These are phyloP conservation scores for Holtermannia corniformis DNA, from an alignment of 768 basidiomycete genomes.

Conservation along the genomic window DNA sequence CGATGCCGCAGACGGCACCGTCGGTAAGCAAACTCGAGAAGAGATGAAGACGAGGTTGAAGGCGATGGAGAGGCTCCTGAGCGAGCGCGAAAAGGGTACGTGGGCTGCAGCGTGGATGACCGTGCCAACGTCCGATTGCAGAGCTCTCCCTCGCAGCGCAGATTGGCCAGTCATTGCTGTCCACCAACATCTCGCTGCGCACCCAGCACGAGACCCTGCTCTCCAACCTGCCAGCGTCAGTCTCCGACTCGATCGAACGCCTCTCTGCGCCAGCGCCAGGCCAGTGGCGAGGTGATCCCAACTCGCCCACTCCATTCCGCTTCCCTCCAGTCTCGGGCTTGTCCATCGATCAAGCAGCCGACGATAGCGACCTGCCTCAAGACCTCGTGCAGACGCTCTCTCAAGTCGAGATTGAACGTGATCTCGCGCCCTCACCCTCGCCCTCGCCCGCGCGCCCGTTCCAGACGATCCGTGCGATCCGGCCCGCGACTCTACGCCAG, in stretches of 20 bases:
- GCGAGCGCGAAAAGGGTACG: neutral
- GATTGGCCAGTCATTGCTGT: neutral
- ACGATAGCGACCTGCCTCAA: neutral
- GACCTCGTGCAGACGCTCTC: neutral
- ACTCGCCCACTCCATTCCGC: no score
- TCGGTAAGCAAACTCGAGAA: no score
- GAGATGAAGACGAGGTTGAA: neutral
- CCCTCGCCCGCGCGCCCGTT: no score
- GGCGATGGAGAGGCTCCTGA: neutral
- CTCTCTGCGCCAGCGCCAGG: neutral
- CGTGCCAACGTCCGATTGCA: no score
- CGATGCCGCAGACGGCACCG: neutral
- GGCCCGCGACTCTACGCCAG: neutral
- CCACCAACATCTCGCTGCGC: neutral
- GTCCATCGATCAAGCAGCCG: no score
- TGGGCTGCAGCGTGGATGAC: no score
- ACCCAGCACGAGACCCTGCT: neutral
- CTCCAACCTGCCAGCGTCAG: neutral
- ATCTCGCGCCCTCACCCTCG: no score
- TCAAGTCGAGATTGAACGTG: neutral
- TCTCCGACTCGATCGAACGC: neutral
- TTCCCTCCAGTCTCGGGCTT: no score
- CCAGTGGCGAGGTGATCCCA: neutral
- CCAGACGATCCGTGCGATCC: neutral
- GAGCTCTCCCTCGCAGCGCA: neutral